phyloP scores from a whole-genome alignment of 768 basidiomycete genomes.

The Suillus weaverae region DNA sequence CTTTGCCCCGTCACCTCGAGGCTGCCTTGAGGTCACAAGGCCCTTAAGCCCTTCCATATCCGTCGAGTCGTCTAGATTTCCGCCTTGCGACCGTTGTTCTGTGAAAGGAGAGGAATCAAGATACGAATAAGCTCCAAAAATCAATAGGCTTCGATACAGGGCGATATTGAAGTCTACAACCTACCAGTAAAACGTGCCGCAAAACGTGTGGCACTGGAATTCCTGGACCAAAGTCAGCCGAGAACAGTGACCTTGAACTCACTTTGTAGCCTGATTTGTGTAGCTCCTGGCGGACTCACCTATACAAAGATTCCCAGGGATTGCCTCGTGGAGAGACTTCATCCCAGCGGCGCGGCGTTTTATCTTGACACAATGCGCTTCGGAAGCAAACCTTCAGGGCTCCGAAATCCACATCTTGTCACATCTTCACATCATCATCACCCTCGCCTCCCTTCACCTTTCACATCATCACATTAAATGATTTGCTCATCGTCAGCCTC shows the following conservation, averaged over 20 bases:
- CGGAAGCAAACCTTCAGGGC: constrained; percentile 5
- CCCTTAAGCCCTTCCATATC: constrained; percentile 26
- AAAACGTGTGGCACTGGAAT: not conserved
- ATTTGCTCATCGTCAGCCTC: not conserved
- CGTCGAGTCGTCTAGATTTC: constrained; percentile 26
- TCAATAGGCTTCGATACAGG: not conserved
- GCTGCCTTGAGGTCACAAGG: constrained; percentile 34
- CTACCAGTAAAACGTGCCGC: not conserved
- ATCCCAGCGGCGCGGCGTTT: constrained; percentile 8
- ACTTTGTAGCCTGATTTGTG: not conserved
- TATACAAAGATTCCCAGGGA: not conserved
- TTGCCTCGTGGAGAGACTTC: constrained; percentile 5
- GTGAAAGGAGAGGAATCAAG: constrained; percentile 1
- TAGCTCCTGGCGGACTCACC: not conserved
- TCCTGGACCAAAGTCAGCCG: not conserved
- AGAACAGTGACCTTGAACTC: not conserved
- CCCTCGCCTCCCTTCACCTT: constrained; percentile 2
- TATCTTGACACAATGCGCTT: not conserved
- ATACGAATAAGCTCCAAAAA: constrained; percentile 1
- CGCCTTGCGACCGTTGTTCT: constrained; percentile 10
- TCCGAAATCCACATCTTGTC: not conserved
- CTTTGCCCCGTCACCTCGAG: constrained; percentile 43
- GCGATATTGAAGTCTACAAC: not conserved
- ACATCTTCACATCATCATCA: not conserved
- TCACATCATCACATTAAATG: constrained; percentile 3